These are phyloP conservation scores for Talaromyces sp. DNA, from an alignment of 2,329 filamentous ascomycete species.

Conservation along the genomic window DNA sequence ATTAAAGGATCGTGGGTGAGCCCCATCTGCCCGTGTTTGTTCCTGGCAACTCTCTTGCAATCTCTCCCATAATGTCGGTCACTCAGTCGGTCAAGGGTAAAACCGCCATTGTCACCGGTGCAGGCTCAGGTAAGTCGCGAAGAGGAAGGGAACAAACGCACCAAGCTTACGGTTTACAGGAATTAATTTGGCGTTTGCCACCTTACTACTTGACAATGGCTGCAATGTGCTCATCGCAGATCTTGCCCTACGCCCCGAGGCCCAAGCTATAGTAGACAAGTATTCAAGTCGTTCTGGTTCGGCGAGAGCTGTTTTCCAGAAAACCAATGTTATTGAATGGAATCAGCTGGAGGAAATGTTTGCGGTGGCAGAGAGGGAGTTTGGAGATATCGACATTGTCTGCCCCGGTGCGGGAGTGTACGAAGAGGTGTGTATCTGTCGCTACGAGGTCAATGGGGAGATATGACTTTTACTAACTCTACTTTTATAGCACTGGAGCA, in stretches of 20 bases:
- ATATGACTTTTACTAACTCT: neutral
- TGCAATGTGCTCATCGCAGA: slow-evolving; percentile 45
- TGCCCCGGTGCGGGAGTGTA: slow-evolving; percentile 43
- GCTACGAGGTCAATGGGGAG: neutral
- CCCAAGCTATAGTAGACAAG: slow-evolving; percentile 33
- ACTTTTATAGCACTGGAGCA: slow-evolving; percentile 37
- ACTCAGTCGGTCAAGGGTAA: slow-evolving; percentile 38
- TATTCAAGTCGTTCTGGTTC: slow-evolving; percentile 22
- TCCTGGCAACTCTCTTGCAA: neutral
- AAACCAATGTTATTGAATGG: slow-evolving; percentile 47
- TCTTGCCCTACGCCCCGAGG: slow-evolving; percentile 39
- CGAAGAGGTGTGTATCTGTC: slow-evolving; percentile 30
- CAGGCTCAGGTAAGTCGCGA: slow-evolving; percentile 42
- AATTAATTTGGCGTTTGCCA: slow-evolving; percentile 42
- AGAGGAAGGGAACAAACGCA: neutral
- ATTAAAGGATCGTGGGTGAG: neutral
- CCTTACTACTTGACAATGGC: slow-evolving; percentile 37
- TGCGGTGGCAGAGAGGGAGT: slow-evolving; percentile 41
- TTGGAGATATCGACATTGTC: slow-evolving; percentile 43
- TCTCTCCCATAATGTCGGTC: slow-evolving; percentile 20
- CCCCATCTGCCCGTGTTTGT: neutral
- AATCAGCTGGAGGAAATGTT: slow-evolving; percentile 45
- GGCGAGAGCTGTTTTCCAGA: slow-evolving; percentile 36
- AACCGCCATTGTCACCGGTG: slow-evolving; percentile 50
- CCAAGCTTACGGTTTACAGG: slow-evolving; percentile 21